These are phyloP conservation scores for Evernia prunastri DNA, from an alignment of 495 filamentous ascomycete species.

Conservation along the genomic window DNA sequence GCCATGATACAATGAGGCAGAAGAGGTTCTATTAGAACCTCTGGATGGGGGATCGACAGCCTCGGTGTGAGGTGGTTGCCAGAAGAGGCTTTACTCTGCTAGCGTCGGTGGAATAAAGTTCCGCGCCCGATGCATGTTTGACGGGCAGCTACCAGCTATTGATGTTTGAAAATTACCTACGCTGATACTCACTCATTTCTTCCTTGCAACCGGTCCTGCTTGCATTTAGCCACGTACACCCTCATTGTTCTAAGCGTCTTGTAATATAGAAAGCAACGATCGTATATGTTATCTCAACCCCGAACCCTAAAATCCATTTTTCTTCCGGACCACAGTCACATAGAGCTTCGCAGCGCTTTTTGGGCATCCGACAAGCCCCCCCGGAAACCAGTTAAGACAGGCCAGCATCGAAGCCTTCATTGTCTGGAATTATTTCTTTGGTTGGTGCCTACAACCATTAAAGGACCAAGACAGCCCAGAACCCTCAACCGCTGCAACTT, in stretches of 20 bases:
- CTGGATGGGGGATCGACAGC: neutral
- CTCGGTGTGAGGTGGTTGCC: neutral
- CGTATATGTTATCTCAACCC: neutral
- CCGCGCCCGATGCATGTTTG: neutral
- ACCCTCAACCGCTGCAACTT: neutral
- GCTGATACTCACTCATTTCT: neutral
- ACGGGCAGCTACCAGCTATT: neutral
- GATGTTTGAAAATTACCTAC: neutral
- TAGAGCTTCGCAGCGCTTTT: neutral
- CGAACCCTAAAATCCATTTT: neutral
- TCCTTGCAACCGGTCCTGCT: neutral
- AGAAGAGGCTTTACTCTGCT: neutral
- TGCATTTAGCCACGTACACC: neutral
- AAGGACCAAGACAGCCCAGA: neutral
- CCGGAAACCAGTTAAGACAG: neutral
- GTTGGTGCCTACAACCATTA: neutral
- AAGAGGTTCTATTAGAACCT: slow-evolving; percentile 24
- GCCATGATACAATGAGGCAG: slow-evolving; percentile 41
- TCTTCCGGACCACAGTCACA: neutral
- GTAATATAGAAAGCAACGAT: neutral
- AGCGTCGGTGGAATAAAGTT: neutral
- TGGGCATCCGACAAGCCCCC: neutral
- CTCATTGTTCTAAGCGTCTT: neutral
- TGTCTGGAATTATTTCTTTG: neutral
- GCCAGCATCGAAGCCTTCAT: neutral